These are phyloP conservation scores for Rhizopogon rudus DNA, from an alignment of 768 basidiomycete species.

Conservation along the genomic window DNA sequence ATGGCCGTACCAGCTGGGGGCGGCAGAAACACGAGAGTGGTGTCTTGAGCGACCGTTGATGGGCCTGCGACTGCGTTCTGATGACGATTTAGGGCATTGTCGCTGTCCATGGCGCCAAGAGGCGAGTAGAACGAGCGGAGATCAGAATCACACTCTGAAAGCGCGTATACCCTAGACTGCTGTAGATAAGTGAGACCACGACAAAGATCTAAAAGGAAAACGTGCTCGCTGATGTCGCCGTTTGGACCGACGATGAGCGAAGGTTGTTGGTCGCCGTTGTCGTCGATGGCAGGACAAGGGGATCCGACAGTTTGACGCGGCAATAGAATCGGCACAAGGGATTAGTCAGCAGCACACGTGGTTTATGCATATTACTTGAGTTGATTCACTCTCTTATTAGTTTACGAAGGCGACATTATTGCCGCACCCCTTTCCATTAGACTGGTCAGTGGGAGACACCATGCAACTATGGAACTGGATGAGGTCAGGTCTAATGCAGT, in stretches of 20 bases:
- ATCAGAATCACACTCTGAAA: constrained; percentile 19
- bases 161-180: constrained; percentile 11
- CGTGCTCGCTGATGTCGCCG: constrained; percentile 8
- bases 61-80: constrained; percentile 62
- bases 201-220: neutral
- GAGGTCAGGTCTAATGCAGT: constrained; percentile 11
- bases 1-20: constrained; percentile 26
- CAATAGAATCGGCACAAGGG: constrained; percentile 10
- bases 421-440: too few species aligned
- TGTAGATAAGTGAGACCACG: constrained; percentile 1
- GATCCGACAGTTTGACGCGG: constrained; percentile 26
- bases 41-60: constrained; percentile 32
- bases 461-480: constrained; percentile 18
- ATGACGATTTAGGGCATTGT: constrained; percentile 24
- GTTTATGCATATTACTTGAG: neutral
- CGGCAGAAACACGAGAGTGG: constrained; percentile 22
- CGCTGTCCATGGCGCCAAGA: constrained; percentile 25
- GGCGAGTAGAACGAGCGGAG: constrained; percentile 10
- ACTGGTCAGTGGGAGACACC: neutral
- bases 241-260: constrained; percentile 27
- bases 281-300: constrained; percentile 33
- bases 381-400: too few species aligned
- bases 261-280: constrained; percentile 20
- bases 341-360: constrained; percentile 28
- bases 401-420: too few species aligned